Percentiles rank a stretch among this genome's conserved stretches.
Evolutionary conservation across 1,139 yeast species (phyloP).

Genomic region (Candida sp.): DNA sequence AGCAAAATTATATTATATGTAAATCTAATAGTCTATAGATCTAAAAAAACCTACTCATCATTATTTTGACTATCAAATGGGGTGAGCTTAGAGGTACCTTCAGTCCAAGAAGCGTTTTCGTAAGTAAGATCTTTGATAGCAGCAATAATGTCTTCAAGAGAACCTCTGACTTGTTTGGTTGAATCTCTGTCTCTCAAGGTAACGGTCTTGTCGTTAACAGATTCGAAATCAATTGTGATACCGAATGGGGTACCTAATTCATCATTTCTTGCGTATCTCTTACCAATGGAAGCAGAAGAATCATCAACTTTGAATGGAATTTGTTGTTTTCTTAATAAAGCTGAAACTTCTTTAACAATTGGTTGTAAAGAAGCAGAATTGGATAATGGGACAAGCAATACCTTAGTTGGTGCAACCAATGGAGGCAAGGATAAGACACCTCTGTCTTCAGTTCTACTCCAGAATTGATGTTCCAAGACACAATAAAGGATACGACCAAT

Average conservation of each 20-base stretch:
- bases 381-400: slow-evolving; percentile 90
- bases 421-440: slow-evolving; percentile 94
- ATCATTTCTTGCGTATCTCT: slow-evolving; percentile 98
- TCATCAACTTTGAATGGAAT: slow-evolving; percentile 97
- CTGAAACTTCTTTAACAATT: slow-evolving; percentile 64
- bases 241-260: slow-evolving; percentile 99
- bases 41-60: slow-evolving; percentile 16
- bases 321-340: slow-evolving; percentile 71
- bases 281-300: slow-evolving; percentile 97
- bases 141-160: slow-evolving; percentile 68
- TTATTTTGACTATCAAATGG: slow-evolving; percentile 56
- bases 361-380: slow-evolving; percentile 80
- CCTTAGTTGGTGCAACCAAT: slow-evolving; percentile 96
- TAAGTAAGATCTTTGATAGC: slow-evolving; percentile 80
- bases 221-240: slow-evolving; percentile 95
- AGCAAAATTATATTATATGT: not conserved
- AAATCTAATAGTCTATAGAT: slow-evolving; percentile 1
- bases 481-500: slow-evolving; percentile 96
- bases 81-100: slow-evolving; percentile 69
- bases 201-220: slow-evolving; percentile 83
- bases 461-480: slow-evolving; percentile 90
- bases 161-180: slow-evolving; percentile 96
- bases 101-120: slow-evolving; percentile 74
- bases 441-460: slow-evolving; percentile 92
- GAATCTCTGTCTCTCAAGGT: slow-evolving; percentile 98